A percentile compares a stretch with the other conserved stretches of the same genome.
Evolutionary conservation across 768 basidiomycete genomes (phyloP).

Genomic region (Kwoniella dejecticola): DNA sequence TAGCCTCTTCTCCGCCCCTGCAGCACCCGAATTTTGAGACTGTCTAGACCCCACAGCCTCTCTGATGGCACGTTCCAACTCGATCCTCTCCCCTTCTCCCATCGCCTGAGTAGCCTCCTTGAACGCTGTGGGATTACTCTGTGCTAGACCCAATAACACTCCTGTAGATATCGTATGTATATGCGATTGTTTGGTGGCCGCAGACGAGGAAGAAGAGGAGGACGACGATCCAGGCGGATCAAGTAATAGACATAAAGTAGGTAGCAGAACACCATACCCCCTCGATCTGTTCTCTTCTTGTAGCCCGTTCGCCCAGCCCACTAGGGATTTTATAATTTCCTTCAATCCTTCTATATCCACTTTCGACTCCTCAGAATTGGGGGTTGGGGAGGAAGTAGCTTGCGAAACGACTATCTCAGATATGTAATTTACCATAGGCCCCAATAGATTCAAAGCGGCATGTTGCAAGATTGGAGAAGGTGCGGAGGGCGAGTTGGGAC

Average conservation of each 20-base stretch:
- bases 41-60: constrained; percentile 61
- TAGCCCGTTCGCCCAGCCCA: constrained; percentile 64
- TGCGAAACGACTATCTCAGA: constrained; percentile 67
- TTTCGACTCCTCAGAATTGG: constrained; percentile 57
- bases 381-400: too few species aligned
- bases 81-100: constrained; percentile 62
- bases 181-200: constrained; percentile 32
- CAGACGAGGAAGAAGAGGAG: too few species aligned
- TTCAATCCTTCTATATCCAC: constrained; percentile 66
- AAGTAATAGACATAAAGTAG: constrained; percentile 72
- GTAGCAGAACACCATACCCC: constrained; percentile 71
- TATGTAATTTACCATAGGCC: constrained; percentile 77
- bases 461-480: constrained; percentile 62
- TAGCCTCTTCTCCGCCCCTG: constrained; percentile 11
- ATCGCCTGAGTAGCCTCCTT: constrained; percentile 77
- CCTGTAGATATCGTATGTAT: constrained; percentile 65
- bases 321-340: constrained; percentile 81
- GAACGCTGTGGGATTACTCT: constrained; percentile 72
- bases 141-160: constrained; percentile 73
- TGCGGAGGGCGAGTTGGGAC: constrained; percentile 17
- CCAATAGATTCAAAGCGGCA: constrained; percentile 71
- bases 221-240: constrained; percentile 61
- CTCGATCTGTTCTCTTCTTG: constrained; percentile 64
- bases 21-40: background rate
- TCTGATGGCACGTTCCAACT: constrained; percentile 75